Evolutionary conservation across 1,284 basidiomycete genomes (phyloP).

Genomic region (Ustilago loliicola): DNA sequence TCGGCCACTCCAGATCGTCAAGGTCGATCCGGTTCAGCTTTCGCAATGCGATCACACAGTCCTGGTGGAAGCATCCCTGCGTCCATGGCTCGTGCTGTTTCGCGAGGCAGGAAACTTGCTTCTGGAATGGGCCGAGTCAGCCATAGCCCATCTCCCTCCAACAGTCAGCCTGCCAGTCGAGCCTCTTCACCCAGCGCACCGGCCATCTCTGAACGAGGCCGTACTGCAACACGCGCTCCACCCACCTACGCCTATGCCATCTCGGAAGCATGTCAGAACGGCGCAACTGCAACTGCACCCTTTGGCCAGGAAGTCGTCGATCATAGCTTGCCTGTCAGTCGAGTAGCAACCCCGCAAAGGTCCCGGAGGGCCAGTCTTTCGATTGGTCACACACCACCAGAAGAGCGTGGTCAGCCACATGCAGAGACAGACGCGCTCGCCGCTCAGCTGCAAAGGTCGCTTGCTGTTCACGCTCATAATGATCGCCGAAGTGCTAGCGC

Average conservation of each 20-base stretch:
- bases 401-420: slow-evolving; percentile 7
- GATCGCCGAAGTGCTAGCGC: slow-evolving; percentile 47
- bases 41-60: slow-evolving; percentile 43
- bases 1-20: slow-evolving; percentile 40
- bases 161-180: slow-evolving; percentile 37
- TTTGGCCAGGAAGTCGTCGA: slow-evolving; percentile 36
- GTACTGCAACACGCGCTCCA: slow-evolving; percentile 37
- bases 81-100: slow-evolving; percentile 59
- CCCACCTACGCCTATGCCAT: slow-evolving; percentile 46
- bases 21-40: slow-evolving; percentile 49
- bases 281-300: slow-evolving; percentile 8
- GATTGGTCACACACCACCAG: slow-evolving; percentile 21
- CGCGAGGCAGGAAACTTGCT: slow-evolving; percentile 50
- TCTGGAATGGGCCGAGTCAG: slow-evolving; percentile 51
- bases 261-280: slow-evolving; percentile 33
- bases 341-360: slow-evolving; percentile 36
- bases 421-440: slow-evolving; percentile 35
- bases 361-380: slow-evolving; percentile 42
- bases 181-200: slow-evolving; percentile 48
- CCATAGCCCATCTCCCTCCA: slow-evolving; percentile 50
- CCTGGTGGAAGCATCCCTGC: slow-evolving; percentile 51
- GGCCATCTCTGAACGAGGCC: slow-evolving; percentile 30
- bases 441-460: slow-evolving; percentile 37
- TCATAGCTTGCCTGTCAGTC: slow-evolving; percentile 42
- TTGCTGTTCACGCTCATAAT: slow-evolving; percentile 27